Percentiles rank a stretch among this genome's conserved stretches.
These are phyloP conservation scores for Aspergillus sp. DNA, from an alignment of 2,329 filamentous ascomycete species.

Conservation along the genomic window DNA sequence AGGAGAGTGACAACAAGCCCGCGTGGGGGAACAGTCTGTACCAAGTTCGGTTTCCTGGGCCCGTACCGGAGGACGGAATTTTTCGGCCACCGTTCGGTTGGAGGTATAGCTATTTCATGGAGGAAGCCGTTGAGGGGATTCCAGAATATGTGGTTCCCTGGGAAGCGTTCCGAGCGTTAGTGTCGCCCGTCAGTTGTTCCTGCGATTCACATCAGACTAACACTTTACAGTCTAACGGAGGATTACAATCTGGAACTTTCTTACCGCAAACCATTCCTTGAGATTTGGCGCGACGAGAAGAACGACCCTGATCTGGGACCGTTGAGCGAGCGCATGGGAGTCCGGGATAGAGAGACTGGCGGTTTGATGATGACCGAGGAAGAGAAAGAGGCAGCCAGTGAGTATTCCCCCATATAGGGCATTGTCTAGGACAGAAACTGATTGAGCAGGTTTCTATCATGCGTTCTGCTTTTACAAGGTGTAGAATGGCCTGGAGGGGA, in stretches of 20 bases:
- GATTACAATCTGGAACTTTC: slow-evolving; percentile 95
- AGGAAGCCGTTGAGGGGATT: slow-evolving; percentile 91
- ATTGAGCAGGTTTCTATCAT: slow-evolving; percentile 61
- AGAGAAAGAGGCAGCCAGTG: slow-evolving; percentile 81
- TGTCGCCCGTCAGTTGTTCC: slow-evolving; percentile 1
- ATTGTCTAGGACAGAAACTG: too few relatives aligned
- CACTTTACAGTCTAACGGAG: slow-evolving; percentile 58
- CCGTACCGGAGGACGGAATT: slow-evolving; percentile 74
- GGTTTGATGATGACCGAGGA: slow-evolving; percentile 65
- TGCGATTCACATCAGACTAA: too few relatives aligned
- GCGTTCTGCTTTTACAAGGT: slow-evolving; percentile 98
- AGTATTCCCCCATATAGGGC: too few relatives aligned
- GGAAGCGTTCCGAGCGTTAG: slow-evolving; percentile 82
- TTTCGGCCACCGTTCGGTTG: slow-evolving; percentile 94
- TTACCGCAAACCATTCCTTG: slow-evolving; percentile 82
- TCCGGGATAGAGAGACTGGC: slow-evolving; percentile 62
- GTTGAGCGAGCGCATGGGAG: slow-evolving; percentile 91
- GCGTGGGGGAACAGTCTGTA: slow-evolving; percentile 95
- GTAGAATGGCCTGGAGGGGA: slow-evolving; percentile 30
- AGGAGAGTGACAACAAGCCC: slow-evolving; percentile 57
- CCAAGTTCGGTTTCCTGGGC: slow-evolving; percentile 74
- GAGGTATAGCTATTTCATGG: slow-evolving; percentile 95
- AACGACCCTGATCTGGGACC: slow-evolving; percentile 72
- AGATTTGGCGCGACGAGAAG: slow-evolving; percentile 89
- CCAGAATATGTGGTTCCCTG: slow-evolving; percentile 97